Percentiles rank a stretch among this genome's conserved stretches.
phyloP scores from a whole-genome alignment of 495 filamentous ascomycete genomes.

The Trichocladium antarcticum region DNA sequence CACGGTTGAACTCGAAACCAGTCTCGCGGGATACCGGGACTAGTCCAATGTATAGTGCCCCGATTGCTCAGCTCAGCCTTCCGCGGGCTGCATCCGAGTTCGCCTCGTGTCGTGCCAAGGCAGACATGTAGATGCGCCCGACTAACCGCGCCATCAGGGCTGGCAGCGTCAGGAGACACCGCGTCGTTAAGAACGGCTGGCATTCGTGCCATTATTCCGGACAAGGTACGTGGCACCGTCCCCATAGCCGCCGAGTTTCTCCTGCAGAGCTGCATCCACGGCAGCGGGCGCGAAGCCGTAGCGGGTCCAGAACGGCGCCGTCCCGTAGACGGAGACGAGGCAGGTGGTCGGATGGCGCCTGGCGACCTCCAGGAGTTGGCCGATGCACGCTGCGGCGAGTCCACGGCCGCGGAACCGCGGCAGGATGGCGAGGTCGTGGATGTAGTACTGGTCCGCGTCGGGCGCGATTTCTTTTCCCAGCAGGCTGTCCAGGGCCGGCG shows the following conservation, averaged over 20 bases:
- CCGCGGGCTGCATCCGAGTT: too few relatives aligned
- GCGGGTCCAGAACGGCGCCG: constrained; percentile 22
- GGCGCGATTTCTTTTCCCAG: constrained; percentile 18
- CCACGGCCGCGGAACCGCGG: constrained; percentile 19
- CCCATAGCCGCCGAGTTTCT: constrained; percentile 24
- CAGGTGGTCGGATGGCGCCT: constrained; percentile 17
- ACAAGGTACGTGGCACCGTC: constrained; percentile 21
- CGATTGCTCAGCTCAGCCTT: too few relatives aligned
- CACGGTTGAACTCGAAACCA: too few relatives aligned
- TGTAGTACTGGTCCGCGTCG: constrained; percentile 29
- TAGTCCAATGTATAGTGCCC: too few relatives aligned
- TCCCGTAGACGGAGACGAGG: constrained; percentile 30
- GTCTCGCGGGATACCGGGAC: too few relatives aligned
- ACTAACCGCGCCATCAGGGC: too few relatives aligned
- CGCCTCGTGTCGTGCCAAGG: too few relatives aligned
- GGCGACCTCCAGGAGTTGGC: constrained; percentile 11
- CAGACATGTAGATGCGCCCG: too few relatives aligned
- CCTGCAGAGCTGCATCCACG: constrained; percentile 14
- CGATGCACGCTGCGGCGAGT: constrained; percentile 14
- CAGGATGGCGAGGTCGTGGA: constrained; percentile 30
- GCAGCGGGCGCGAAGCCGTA: constrained; percentile 23
- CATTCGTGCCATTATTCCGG: too few relatives aligned
- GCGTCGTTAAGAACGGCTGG: too few relatives aligned
- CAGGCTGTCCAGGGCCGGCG: constrained; percentile 24
- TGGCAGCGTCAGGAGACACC: too few relatives aligned